Evolutionary conservation across 192 early-diverging fungal genomes (phyloP).

Genomic region (Geranomyces variabilis): DNA sequence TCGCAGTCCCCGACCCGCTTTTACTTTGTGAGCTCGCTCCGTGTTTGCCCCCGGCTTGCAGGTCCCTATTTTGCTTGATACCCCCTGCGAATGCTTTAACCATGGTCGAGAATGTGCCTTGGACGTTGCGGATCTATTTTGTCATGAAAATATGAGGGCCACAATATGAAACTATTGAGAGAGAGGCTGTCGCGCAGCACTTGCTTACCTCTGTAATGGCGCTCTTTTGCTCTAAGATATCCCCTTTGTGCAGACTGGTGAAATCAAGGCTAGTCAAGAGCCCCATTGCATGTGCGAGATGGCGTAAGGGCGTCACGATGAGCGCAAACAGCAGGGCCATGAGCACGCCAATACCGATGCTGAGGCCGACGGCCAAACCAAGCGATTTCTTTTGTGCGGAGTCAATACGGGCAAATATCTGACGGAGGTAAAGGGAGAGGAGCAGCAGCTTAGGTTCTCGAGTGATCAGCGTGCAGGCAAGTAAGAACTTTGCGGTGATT

Average conservation of each 20-base stretch:
- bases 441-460: no score
- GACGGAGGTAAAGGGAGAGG: no score
- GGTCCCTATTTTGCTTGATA: conserved; percentile 1
- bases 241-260: conserved; percentile 12
- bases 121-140: conserved; percentile 7
- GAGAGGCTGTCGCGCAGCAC: no score
- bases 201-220: conserved; percentile 6
- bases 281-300: conserved; percentile 11
- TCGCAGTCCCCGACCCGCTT: no score
- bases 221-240: conserved; percentile 12
- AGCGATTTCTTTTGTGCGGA: not conserved
- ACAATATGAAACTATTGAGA: no score
- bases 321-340: conserved; percentile 13
- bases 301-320: conserved; percentile 3
- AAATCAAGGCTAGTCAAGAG: conserved; percentile 19
- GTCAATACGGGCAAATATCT: conserved; percentile 1
- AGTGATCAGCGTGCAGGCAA: no score
- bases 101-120: conserved; percentile 6
- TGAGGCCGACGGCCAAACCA: conserved; percentile 8
- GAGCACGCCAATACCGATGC: not conserved
- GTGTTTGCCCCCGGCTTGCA: no score
- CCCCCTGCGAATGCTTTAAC: conserved; percentile 11
- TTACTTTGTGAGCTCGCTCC: no score
- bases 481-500: not conserved
- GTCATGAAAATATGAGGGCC: no score